phyloP scores from a whole-genome alignment of 2,329 filamentous ascomycete genomes.

The Thielaviopsis euricoi region DNA sequence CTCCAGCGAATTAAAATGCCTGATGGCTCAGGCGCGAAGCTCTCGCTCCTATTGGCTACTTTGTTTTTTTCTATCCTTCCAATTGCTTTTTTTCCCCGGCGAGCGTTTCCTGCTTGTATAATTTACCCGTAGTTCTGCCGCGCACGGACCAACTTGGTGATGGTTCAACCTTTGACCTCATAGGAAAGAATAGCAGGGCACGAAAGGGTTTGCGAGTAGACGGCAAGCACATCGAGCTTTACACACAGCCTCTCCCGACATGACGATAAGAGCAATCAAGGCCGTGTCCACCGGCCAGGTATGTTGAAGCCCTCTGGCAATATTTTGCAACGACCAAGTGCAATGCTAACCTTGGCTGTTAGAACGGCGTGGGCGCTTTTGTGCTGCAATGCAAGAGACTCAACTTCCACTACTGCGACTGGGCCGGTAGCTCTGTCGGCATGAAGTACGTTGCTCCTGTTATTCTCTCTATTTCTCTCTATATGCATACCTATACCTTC shows the following conservation, averaged over 20 bases:
- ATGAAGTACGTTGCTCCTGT: slow-evolving; percentile 86
- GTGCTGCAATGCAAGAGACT: slow-evolving; percentile 93
- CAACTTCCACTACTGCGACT: slow-evolving; percentile 95
- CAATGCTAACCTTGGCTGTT: not conserved
- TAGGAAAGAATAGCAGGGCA: not conserved
- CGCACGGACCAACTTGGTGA: not conserved
- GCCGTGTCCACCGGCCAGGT: slow-evolving; percentile 38
- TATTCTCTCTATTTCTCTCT: too few relatives aligned
- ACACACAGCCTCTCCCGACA: slow-evolving; percentile 19
- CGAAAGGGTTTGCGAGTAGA: not conserved
- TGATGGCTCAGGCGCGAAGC: not conserved
- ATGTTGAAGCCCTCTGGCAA: slow-evolving; percentile 15
- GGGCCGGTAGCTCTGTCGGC: slow-evolving; percentile 78
- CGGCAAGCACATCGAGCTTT: too few relatives aligned
- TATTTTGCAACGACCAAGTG: slow-evolving; percentile 10
- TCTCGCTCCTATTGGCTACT: not conserved
- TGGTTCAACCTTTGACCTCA: not conserved
- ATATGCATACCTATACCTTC: too few relatives aligned
- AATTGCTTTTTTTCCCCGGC: not conserved
- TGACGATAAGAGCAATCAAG: slow-evolving; percentile 39
- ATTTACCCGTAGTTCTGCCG: not conserved
- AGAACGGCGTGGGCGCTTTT: slow-evolving; percentile 97
- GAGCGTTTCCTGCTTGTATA: not conserved
- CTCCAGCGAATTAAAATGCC: too few relatives aligned
- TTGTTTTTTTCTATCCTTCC: not conserved